phyloP scores from a whole-genome alignment of 192 early-diverging fungal genomes.

The Coemansia sp. region DNA sequence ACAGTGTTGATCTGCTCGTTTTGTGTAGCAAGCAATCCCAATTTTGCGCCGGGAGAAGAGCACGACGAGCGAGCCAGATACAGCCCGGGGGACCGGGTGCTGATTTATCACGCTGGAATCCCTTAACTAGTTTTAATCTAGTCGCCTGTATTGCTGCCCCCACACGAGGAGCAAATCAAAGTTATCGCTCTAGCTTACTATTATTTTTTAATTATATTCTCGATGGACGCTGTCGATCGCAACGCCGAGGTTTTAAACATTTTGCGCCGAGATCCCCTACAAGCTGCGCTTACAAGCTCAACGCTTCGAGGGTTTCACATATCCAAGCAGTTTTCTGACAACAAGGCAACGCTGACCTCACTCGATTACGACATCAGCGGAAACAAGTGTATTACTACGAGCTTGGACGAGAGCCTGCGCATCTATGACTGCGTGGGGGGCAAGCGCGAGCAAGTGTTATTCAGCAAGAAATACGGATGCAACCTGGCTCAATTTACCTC shows the following conservation, averaged over 20 bases:
- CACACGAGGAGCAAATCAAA: too few species aligned
- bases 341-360: slow-evolving; percentile 74
- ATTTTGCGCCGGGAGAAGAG: too few species aligned
- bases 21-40: too few species aligned
- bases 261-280: slow-evolving; percentile 33
- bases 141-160: too few species aligned
- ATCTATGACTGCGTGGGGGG: slow-evolving; percentile 84
- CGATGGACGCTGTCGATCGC: slow-evolving; percentile 2
- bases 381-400: slow-evolving; percentile 74
- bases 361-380: slow-evolving; percentile 83
- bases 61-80: too few species aligned
- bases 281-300: slow-evolving; percentile 20
- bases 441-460: slow-evolving; percentile 72
- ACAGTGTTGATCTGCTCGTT: too few species aligned
- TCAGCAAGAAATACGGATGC: slow-evolving; percentile 97
- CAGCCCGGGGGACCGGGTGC: too few species aligned
- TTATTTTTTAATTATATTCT: too few species aligned
- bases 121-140: too few species aligned
- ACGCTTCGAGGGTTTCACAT: slow-evolving; percentile 36
- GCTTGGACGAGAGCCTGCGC: slow-evolving; percentile 84
- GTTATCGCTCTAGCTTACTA: too few species aligned
- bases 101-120: too few species aligned
- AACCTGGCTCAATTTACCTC: slow-evolving; percentile 88
- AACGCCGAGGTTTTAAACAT: slow-evolving; percentile 16
- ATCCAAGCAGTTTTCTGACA: slow-evolving; percentile 79